These are phyloP conservation scores for Geotrichum bryndzae DNA, from an alignment of 1,139 yeast genomes.

Conservation along the genomic window DNA sequence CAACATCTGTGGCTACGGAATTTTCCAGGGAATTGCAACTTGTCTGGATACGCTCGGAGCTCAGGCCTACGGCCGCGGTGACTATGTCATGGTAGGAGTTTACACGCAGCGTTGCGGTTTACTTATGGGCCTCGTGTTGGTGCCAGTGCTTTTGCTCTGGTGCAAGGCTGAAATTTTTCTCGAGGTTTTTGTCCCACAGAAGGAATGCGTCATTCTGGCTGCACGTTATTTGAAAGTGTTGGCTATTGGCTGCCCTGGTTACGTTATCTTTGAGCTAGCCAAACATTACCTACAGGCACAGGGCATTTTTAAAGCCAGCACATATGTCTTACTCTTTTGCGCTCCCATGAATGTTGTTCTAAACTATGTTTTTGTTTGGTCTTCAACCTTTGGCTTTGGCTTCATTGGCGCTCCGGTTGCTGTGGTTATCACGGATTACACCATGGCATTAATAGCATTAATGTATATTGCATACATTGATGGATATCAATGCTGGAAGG, in stretches of 20 bases:
- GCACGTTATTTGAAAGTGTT: conserved; percentile 58
- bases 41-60: conserved; percentile 84
- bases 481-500: conserved; percentile 72
- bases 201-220: conserved; percentile 57
- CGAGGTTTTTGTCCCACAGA: conserved; percentile 28
- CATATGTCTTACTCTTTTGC: conserved; percentile 65
- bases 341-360: conserved; percentile 72
- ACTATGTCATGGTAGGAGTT: conserved; percentile 49
- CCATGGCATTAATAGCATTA: conserved; percentile 48
- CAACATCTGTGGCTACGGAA: conserved; percentile 68
- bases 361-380: conserved; percentile 79
- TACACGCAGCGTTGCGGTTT: conserved; percentile 54
- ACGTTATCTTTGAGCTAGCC: conserved; percentile 73
- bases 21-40: conserved; percentile 84
- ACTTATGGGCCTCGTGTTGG: conserved; percentile 40
- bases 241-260: conserved; percentile 76
- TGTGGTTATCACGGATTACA: conserved; percentile 58
- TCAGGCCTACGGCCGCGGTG: conserved; percentile 48
- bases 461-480: conserved; percentile 49
- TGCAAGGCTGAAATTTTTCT: conserved; percentile 53
- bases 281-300: conserved; percentile 86
- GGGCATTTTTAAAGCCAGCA: conserved; percentile 87
- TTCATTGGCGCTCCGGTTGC: conserved; percentile 66
- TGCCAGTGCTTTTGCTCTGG: conserved; percentile 50
- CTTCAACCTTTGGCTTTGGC: conserved; percentile 53